Evolutionary conservation across 441 rosid species (phyloP).

Genomic region (Populus tomentosa): DNA sequence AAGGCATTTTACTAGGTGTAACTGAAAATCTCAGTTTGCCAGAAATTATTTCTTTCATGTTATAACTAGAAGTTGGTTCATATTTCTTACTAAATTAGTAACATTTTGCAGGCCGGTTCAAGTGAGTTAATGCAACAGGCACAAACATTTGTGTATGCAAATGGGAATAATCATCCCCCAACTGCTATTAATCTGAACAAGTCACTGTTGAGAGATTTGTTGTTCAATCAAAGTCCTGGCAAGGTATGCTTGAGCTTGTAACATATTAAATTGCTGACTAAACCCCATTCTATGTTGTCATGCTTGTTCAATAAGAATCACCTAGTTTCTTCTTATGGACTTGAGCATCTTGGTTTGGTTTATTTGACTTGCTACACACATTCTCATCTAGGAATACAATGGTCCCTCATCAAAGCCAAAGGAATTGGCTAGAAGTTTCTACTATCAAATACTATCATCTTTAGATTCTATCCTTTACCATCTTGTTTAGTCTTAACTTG

Average conservation of each 20-base stretch:
- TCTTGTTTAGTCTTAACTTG: conserved; percentile 1
- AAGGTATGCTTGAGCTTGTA: conserved; percentile 43
- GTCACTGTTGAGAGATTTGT: conserved; percentile 58
- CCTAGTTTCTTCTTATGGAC: background rate
- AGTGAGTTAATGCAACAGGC: conserved; percentile 65
- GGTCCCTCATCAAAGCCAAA: background rate
- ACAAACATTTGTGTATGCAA: conserved; percentile 67
- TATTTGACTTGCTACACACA: background rate
- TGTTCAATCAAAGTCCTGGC: conserved; percentile 76
- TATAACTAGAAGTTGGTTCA: background rate
- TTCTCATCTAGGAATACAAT: background rate
- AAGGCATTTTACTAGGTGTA: background rate
- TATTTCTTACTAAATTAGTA: conserved; percentile 4
- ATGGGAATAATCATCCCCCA: conserved; percentile 75
- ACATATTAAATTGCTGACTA: background rate
- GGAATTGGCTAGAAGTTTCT: background rate
- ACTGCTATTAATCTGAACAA: conserved; percentile 84
- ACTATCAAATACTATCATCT: background rate
- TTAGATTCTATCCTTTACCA: background rate
- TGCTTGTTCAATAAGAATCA: background rate
- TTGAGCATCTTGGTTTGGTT: background rate
- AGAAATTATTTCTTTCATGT: conserved; percentile 1
- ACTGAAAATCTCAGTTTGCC: background rate
- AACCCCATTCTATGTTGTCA: too few species aligned
- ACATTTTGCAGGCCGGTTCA: conserved; percentile 48